A percentile compares a stretch with the other conserved stretches of the same genome.
These are phyloP conservation scores for Spergularia azorica DNA, from an alignment of 179 eudicot species.

Conservation along the genomic window DNA sequence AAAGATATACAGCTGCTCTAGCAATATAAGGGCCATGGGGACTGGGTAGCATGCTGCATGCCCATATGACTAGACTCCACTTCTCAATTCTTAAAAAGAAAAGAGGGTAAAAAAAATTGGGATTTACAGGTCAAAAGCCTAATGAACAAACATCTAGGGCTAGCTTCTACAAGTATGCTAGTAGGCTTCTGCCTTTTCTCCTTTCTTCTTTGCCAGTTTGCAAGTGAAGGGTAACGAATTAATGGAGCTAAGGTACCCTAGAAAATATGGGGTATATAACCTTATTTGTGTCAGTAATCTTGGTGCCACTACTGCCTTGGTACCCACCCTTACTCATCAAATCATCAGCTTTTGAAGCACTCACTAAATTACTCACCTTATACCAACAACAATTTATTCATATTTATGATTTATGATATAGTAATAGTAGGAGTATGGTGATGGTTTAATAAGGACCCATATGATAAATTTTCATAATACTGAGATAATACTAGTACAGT, in stretches of 20 bases:
- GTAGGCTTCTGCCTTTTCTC: conserved; percentile 3
- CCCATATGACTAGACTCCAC: conserved; percentile 27
- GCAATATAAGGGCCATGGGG: conserved; percentile 23
- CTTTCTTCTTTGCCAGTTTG: conserved; percentile 34
- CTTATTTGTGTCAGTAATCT: conserved; percentile 16
- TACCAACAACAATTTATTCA: neutral
- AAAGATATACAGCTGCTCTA: conserved; percentile 5
- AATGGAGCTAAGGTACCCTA: conserved; percentile 19
- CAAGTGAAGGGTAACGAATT: conserved; percentile 26
- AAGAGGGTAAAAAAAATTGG: conserved; percentile 14
- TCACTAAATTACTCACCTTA: neutral
- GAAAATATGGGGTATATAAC: conserved; percentile 22
- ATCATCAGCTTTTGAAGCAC: conserved; percentile 12
- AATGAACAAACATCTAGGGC: conserved; percentile 2
- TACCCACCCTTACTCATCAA: conserved; percentile 33
- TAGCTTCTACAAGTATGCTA: neutral
- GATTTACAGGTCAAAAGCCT: conserved; percentile 37
- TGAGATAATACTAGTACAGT: neutral
- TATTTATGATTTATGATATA: neutral
- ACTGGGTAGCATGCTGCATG: conserved; percentile 21
- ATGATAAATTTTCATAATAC: neutral
- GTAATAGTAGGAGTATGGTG: neutral
- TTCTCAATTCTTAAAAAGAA: neutral
- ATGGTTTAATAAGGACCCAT: conserved; percentile 27
- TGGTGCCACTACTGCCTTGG: conserved; percentile 12